Conservation (phyloP, 805 yeast genomes). For the Kluyveromyces nonfermentans region DNA sequence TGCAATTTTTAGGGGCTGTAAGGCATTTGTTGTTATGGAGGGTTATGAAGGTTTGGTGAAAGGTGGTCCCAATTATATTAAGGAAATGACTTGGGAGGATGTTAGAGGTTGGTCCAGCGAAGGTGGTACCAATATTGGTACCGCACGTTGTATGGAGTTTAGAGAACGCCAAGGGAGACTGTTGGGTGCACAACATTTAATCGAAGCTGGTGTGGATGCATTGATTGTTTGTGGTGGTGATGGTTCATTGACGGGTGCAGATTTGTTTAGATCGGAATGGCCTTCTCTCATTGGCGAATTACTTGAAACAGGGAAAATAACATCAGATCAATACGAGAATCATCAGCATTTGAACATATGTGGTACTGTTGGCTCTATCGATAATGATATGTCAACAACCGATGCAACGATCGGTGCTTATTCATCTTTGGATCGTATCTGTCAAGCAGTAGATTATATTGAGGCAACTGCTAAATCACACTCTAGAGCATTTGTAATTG, state of each 20-base stretch:
- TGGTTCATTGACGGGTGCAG: conserved; percentile 78
- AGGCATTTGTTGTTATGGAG: conserved; percentile 59
- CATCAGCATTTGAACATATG: conserved; percentile 55
- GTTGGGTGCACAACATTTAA: conserved; percentile 53
- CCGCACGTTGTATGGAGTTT: conserved; percentile 65
- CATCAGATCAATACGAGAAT: conserved; percentile 37
- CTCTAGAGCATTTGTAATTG: conserved; percentile 74
- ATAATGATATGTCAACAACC: conserved; percentile 77
- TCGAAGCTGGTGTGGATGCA: conserved; percentile 66
- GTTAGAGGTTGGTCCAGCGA: conserved; percentile 60
- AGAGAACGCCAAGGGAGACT: conserved; percentile 59
- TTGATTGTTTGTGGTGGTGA: conserved; percentile 78
- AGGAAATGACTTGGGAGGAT: conserved; percentile 61
- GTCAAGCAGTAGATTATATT: conserved; percentile 64
- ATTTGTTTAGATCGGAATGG: conserved; percentile 69
- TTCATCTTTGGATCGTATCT: conserved; percentile 67
- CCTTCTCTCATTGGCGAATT: conserved; percentile 58
- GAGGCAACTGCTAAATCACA: conserved; percentile 81
- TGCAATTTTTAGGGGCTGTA: conserved; percentile 55
- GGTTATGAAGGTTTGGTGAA: conserved; percentile 66
- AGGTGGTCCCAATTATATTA: conserved; percentile 47
- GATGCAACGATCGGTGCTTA: conserved; percentile 78
- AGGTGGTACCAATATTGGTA: conserved; percentile 75
- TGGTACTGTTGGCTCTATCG: conserved; percentile 77
- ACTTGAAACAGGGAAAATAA: conserved; percentile 36